Percentiles rank a stretch among this genome's conserved stretches.
These are phyloP conservation scores for Eutrema japonicum DNA, from an alignment of 345 rosid species.

Conservation along the genomic window DNA sequence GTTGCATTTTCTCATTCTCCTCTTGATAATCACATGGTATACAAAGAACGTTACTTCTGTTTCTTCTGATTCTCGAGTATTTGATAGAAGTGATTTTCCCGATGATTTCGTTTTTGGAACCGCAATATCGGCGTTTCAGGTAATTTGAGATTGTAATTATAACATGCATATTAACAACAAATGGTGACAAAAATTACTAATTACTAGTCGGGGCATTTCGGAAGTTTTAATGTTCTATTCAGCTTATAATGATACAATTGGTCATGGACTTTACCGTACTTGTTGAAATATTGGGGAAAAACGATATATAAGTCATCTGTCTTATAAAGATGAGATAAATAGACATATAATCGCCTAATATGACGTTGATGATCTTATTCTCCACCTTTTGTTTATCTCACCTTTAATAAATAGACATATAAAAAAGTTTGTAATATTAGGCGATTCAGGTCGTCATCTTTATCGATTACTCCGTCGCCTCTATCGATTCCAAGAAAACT, in stretches of 20 bases:
- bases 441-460: no score
- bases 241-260: slow-evolving; percentile 6
- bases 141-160: neutral
- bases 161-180: neutral
- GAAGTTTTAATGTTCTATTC: neutral
- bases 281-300: no score
- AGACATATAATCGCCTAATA: no score
- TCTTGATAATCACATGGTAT: slow-evolving; percentile 9
- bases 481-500: neutral
- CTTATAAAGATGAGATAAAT: no score
- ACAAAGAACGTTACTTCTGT: slow-evolving; percentile 8
- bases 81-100: slow-evolving; percentile 33
- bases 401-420: no score
- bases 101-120: slow-evolving; percentile 46
- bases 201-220: neutral
- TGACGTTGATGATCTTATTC: no score
- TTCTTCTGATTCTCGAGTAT: slow-evolving; percentile 3
- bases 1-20: slow-evolving; percentile 4
- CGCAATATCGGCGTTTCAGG: slow-evolving; percentile 41
- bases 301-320: no score
- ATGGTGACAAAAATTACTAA: neutral
- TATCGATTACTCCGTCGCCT: no score
- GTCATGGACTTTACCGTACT: no score
- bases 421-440: no score
- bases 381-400: no score